Base-by-base conservation (phyloP, 1,139 yeast species). In the Zygoascus hellenicus region DNA sequence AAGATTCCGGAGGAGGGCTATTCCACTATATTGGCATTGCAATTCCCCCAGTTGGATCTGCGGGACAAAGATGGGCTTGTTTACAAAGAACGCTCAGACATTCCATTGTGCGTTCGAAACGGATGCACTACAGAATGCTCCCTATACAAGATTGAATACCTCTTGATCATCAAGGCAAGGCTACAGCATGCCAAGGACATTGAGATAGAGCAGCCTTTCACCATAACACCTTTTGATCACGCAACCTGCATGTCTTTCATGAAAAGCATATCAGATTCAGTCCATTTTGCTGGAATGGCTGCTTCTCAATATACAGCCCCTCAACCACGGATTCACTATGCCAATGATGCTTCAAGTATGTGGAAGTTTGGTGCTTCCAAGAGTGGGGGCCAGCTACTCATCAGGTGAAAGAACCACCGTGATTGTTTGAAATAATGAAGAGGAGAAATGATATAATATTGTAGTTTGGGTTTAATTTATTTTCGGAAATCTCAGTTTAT, bases 121-220 rank as follows among this genome's bases (percentile, higher is more conserved):
- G 69, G 69, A 2, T 68, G 69, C 50, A 62, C 72, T 1, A 68
- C 71, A 7, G 42, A 60, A 3, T 55, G 70, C 3, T 56, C 69
- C 2, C 54, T 68, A n/a, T 70, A 65, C 56, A 54, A 58, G 26
- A 58, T 69, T 10, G 63, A 63, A 35, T 68, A 67, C 48, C 45
- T 54, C 36, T 52, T 69, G 16, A 57, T 63, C 3, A 50, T 69
- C 45, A 64, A 65, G 50, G 71, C 69, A 9, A 59, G 68, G 39
- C 61, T 69, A 46, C 57, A 63, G 36, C 68, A 67, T 45, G 66
- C 69, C 36, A 65, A 65, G 45, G 73, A 69, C 42, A 63, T 69
- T 34, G 68, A 64, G 46, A 53, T 64, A n/a, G 64, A 60, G 47
- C 66, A 64, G 48, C 63, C 65, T n/a, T 59, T 69, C 34, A 60